phyloP scores from a whole-genome alignment of 2,329 filamentous ascomycete species.

The Pyricularia sp. region DNA sequence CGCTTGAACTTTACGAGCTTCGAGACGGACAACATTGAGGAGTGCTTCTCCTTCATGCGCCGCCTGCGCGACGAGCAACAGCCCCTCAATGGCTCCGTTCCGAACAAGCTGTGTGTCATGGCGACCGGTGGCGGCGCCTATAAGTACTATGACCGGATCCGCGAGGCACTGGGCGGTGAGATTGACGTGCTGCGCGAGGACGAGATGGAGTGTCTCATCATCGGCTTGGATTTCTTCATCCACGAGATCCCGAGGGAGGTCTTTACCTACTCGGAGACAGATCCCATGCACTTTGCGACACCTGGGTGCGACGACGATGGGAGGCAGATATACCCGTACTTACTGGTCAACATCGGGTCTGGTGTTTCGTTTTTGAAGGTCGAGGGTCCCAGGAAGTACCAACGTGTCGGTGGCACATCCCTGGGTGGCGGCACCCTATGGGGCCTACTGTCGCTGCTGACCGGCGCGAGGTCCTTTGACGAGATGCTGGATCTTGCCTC shows the following conservation, averaged over 20 bases:
- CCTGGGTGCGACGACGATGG: constrained; percentile 32
- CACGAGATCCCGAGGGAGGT: constrained; percentile 95
- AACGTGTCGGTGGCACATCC: constrained; percentile 90
- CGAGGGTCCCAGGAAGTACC: constrained; percentile 73
- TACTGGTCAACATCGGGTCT: constrained; percentile 96
- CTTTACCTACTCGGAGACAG: constrained; percentile 86
- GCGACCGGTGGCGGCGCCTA: constrained; percentile 93
- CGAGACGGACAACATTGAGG: constrained; percentile 89
- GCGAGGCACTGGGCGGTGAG: constrained; percentile 55
- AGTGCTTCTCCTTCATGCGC: constrained; percentile 87
- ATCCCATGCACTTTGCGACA: constrained; percentile 82
- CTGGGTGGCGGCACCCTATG: constrained; percentile 95
- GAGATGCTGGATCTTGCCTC: constrained; percentile 94
- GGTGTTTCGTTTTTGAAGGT: constrained; percentile 98
- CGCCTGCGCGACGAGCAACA: constrained; percentile 76
- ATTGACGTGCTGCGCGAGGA: constrained; percentile 89
- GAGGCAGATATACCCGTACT: constrained; percentile 74
- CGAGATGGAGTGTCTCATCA: constrained; percentile 98
- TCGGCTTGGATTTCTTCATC: constrained; percentile 96
- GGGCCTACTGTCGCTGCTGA: constrained; percentile 85
- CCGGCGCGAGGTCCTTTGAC: constrained; percentile 91
- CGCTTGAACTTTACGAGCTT: constrained; percentile 93
- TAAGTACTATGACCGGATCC: constrained; percentile 92
- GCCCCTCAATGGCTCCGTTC: constrained; percentile 60
- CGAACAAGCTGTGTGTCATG: constrained; percentile 77